Percentiles rank a stretch among this genome's conserved stretches.
Evolutionary conservation across 2,329 filamentous ascomycete genomes (phyloP).

Genomic region (Arthrocladium fulminans): DNA sequence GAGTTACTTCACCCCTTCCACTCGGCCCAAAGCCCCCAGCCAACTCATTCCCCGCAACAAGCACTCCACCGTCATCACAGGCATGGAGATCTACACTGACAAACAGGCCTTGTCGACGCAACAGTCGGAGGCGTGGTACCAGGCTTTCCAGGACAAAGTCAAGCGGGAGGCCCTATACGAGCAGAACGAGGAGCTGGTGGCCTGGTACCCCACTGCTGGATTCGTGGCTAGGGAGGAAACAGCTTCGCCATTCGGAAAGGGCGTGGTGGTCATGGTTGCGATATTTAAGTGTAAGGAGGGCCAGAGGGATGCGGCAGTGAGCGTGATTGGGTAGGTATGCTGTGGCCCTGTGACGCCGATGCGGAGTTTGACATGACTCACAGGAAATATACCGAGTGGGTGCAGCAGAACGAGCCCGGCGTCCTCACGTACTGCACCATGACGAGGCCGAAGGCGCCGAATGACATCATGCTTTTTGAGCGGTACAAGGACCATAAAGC

Average conservation of each 20-base stretch:
- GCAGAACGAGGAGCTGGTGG: conserved; percentile 10
- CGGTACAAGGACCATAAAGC: conserved; percentile 17
- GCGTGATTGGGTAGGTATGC: conserved; percentile 15
- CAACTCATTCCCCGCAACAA: conserved; percentile 59
- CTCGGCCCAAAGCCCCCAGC: conserved; percentile 92
- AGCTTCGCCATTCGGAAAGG: conserved; percentile 9
- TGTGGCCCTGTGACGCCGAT: not conserved
- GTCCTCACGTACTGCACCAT: conserved; percentile 18
- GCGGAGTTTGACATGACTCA: not conserved
- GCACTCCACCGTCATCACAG: conserved; percentile 9
- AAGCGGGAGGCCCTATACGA: conserved; percentile 11
- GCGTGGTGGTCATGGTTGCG: conserved; percentile 19
- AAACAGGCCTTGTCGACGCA: not conserved
- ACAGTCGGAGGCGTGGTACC: not conserved
- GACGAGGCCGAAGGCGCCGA: conserved; percentile 12
- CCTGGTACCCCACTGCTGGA: conserved; percentile 17
- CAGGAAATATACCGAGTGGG: conserved; percentile 18
- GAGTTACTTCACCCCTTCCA: conserved; percentile 98
- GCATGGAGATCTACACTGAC: conserved; percentile 13
- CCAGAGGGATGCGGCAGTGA: conserved; percentile 14
- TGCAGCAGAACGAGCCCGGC: conserved; percentile 15
- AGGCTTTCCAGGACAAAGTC: conserved; percentile 4
- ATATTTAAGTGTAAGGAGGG: conserved; percentile 19
- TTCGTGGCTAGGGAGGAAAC: conserved; percentile 17
- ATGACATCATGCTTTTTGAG: conserved; percentile 19